Base-by-base conservation (phyloP, 352 stramenopile species). In the Globisporangium nagaii region DNA sequence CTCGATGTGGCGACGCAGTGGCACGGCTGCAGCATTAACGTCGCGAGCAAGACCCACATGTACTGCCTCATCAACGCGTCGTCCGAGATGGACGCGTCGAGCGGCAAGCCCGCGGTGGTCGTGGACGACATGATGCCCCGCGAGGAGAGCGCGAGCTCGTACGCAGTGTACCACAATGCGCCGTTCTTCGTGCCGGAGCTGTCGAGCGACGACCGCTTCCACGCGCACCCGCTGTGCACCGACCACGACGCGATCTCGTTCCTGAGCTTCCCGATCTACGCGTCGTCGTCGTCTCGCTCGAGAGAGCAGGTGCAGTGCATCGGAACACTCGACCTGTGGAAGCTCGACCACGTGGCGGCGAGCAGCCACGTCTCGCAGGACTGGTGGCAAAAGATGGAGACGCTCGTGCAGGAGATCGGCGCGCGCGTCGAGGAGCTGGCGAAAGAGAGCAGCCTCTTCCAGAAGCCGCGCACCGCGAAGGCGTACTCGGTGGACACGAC, bases 291-390 rank as follows among this genome's bases (percentile, higher is more conserved):
- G 6, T 58, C 37, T 1, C 8, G 24, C 39, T 47, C 31, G 0
- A 44, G 61, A 4, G 56, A 65, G 20, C 53, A 68, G 6, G 60
- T 34, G 20, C 47, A 73, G 35, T 80, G 72, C 55, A 77, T 90
- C n/a, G 80, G 71, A 11, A 90, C 80, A 27, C 58, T 90, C 6
- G 80, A 90, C 48, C 36, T 90, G 27, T 90, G 73, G 75, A 82
- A 78, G 20, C 55, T 79, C 1, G 73, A 84, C 22, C 63, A 65
- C 25, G 58, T 82, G 19, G 68, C 64, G 24, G 73, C 73, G 0
- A 84, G 70, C 58, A 84, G 72, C 63, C 68, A 86, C 47, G 72
- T 87, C 22, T 86, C 79, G 5, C 69, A 67, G 15, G 79, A 87
- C 7, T 90, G 76, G 79, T 72, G 79, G 59, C 51, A 64, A 0